Base-by-base conservation (phyloP, 2,329 filamentous ascomycete species). In the Apiospora malaysiana region DNA sequence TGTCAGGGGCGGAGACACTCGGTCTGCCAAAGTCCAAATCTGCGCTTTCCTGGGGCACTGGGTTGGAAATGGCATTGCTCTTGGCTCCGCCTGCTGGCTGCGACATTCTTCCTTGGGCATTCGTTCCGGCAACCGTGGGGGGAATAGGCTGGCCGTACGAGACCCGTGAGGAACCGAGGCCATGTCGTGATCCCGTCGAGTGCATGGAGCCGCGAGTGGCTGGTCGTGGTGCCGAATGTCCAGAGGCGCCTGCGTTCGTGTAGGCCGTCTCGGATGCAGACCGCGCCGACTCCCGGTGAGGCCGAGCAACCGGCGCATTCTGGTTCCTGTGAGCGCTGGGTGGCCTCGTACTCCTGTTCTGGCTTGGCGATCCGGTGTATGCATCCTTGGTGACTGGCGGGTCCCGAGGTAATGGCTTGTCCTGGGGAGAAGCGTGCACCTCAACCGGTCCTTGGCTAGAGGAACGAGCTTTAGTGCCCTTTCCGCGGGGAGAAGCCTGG, bases 121-220 rank as follows among this genome's bases (percentile, higher is more conserved):
- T 97, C 69, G 94, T 96, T 75, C 93, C 92, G 67, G 94, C 94
- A 72, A 98, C 91, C 66, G 94, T 90, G 42, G 96, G 95, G 70
- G 94, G 94, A 65, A 91, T 91, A 67, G 95, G 96, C 81, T 97
- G 94, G 74, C 94, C 94, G 80, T 98, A 98, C 71, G 93, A 92
- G 80, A 93, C 88, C 74, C 93, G 90, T 75, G 71, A 68, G 9
- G 78, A 83, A 68, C 77, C 79, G 46, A 85, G 77, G 68, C 91
- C 94, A 27, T 72, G 71, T 74, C 93, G 92, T 68, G 96, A 88
- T 80, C 79, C 86, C 51, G 85, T 86, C 25, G 92, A 92, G 71
- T 90, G 87, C 86, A 95, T 90, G 2, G 94, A 96, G 4, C 92
- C 93, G 70, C 94, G 93, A 14, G 95, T 98, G 70, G 90, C 90